Evolutionary conservation across 352 stramenopile genomes (phyloP).

Genomic region (Globisporangium cederbergense): DNA sequence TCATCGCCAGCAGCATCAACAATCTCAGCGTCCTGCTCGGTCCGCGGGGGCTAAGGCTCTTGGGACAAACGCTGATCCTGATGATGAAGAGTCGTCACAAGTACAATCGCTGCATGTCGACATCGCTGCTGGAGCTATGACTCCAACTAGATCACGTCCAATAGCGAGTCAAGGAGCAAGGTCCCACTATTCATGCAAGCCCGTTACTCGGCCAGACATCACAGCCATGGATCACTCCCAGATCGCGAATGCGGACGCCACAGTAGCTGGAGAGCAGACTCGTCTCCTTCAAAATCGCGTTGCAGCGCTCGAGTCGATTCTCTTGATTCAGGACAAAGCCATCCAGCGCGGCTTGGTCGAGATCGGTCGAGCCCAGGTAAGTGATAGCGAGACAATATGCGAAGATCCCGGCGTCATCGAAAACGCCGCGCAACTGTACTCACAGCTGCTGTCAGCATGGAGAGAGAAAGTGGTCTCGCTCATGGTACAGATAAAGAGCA

Average conservation of each 20-base stretch:
- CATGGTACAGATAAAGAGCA: constrained; percentile 50
- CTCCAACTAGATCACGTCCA: neutral
- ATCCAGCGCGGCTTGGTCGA: constrained; percentile 32
- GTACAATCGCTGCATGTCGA: constrained; percentile 4
- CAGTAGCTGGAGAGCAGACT: constrained; percentile 3
- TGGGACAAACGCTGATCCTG: neutral
- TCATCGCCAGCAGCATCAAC: neutral
- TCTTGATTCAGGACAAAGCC: constrained; percentile 56
- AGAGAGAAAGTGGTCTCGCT: constrained; percentile 54
- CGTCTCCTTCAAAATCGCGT: constrained; percentile 44
- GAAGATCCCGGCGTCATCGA: constrained; percentile 12
- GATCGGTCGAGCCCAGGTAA: constrained; percentile 17
- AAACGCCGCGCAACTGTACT: constrained; percentile 27
- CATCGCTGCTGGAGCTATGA: constrained; percentile 9
- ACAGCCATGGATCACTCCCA: neutral
- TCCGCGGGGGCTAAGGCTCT: neutral
- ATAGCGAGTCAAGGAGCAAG: no score
- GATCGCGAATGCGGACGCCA: neutral
- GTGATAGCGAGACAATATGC: constrained; percentile 11
- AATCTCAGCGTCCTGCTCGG: neutral
- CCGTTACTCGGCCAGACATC: neutral
- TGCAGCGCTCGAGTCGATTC: constrained; percentile 47
- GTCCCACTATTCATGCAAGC: no score
- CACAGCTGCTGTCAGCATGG: constrained; percentile 39
- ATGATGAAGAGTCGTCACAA: neutral